A percentile compares a stretch with the other conserved stretches of the same genome.
These are phyloP conservation scores for Aspergillus proliferans DNA, from an alignment of 2,329 filamentous ascomycete species.

Conservation along the genomic window DNA sequence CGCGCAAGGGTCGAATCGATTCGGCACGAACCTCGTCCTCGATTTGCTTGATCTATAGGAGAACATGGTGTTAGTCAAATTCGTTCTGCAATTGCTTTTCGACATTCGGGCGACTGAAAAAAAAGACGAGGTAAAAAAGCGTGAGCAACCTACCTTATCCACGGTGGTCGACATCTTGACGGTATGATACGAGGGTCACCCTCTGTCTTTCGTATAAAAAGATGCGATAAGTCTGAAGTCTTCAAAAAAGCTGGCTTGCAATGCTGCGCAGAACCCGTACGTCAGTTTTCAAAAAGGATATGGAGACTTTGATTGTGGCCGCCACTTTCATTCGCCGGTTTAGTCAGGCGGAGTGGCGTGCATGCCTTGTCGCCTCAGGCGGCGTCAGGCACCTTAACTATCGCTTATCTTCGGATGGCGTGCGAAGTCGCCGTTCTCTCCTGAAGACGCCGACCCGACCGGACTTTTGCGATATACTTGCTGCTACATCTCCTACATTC, in stretches of 20 bases:
- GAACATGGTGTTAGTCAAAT: conserved; percentile 24
- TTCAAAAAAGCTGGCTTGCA: background rate
- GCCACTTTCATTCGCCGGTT: conserved; percentile 24
- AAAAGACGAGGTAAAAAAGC: background rate
- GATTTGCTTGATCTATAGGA: conserved; percentile 80
- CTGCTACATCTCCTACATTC: background rate
- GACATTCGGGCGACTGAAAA: background rate
- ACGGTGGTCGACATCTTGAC: conserved; percentile 89
- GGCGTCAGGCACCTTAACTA: conserved; percentile 3
- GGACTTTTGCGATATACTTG: background rate
- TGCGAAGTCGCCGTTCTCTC: conserved; percentile 4
- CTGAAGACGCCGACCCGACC: background rate
- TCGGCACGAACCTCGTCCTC: conserved; percentile 72
- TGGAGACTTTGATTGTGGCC: conserved; percentile 25
- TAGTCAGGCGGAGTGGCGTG: conserved; percentile 16
- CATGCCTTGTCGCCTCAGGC: conserved; percentile 19
- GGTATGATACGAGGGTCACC: conserved; percentile 15
- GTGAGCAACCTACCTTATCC: conserved; percentile 65
- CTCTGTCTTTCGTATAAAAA: conserved; percentile 10
- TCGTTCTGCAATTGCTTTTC: background rate
- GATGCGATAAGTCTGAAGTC: too few species aligned
- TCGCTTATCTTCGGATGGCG: conserved; percentile 17
- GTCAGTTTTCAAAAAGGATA: conserved; percentile 5
- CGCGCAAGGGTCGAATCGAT: conserved; percentile 1
- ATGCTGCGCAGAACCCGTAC: background rate